Percentiles rank a stretch among this genome's conserved stretches.
Evolutionary conservation across 257 asterid species (phyloP).

Genomic region (Solanum pinnatisectum): DNA sequence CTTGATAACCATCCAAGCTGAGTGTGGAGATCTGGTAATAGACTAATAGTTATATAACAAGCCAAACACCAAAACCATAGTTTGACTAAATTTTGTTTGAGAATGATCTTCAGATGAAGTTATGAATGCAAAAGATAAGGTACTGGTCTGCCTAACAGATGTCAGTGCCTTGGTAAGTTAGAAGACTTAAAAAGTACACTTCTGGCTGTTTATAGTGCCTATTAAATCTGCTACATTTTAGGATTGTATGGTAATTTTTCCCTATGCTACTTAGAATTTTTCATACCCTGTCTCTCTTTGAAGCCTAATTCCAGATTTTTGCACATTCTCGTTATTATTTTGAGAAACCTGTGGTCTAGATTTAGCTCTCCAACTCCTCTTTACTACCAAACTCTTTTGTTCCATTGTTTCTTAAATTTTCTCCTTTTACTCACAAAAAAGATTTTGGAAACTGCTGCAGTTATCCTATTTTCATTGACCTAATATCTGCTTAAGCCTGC

Average conservation of each 20-base stretch:
- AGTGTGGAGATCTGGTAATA: background rate
- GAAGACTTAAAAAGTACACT: background rate
- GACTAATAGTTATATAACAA: background rate
- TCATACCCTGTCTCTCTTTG: background rate
- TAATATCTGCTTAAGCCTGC: background rate
- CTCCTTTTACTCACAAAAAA: background rate
- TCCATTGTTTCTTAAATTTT: background rate
- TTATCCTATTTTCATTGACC: background rate
- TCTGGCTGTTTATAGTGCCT: background rate
- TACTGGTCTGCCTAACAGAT: background rate
- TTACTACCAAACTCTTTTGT: background rate
- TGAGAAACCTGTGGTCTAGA: background rate
- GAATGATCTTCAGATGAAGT: background rate
- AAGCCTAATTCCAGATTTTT: background rate
- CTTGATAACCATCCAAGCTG: background rate
- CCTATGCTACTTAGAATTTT: background rate
- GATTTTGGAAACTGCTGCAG: background rate
- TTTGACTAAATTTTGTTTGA: background rate
- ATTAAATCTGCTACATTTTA: background rate
- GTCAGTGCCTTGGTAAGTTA: background rate
- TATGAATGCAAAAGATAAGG: background rate
- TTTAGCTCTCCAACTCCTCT: background rate
- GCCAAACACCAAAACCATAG: background rate
- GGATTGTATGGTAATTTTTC: background rate
- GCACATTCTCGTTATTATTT: background rate